phyloP scores from a whole-genome alignment of 1,284 basidiomycete genomes.

The Schizophyllum amplum region DNA sequence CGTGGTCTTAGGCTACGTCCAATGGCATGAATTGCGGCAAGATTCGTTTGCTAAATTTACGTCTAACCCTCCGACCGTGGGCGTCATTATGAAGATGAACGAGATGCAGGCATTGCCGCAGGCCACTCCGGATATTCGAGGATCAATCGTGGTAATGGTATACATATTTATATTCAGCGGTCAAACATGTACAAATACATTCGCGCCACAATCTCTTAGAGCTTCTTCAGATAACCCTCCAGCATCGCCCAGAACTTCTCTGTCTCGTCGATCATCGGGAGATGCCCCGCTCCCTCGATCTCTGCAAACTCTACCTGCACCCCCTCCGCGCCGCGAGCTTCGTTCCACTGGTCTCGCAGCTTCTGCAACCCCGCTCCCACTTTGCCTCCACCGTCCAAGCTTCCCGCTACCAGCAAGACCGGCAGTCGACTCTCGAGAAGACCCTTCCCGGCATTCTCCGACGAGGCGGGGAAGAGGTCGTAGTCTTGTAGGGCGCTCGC shows the following conservation, averaged over 20 bases:
- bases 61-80: no score
- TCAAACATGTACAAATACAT: no score
- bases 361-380: slow-evolving; percentile 28
- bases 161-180: no score
- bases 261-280: slow-evolving; percentile 43
- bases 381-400: slow-evolving; percentile 37
- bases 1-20: no score
- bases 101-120: no score
- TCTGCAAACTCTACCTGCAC: slow-evolving; percentile 23
- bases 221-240: neutral
- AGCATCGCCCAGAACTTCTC: slow-evolving; percentile 28
- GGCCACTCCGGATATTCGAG: no score
- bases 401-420: slow-evolving; percentile 35
- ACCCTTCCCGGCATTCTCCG: slow-evolving; percentile 8
- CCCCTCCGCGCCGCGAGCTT: slow-evolving; percentile 6
- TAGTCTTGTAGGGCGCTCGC: slow-evolving; percentile 36
- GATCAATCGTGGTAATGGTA: no score
- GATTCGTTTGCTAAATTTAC: no score
- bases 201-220: no score
- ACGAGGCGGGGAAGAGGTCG: slow-evolving; percentile 23
- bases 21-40: no score
- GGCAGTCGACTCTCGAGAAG: slow-evolving; percentile 22
- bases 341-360: slow-evolving; percentile 23
- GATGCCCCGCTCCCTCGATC: slow-evolving; percentile 33
- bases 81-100: no score